phyloP scores from a whole-genome alignment of 257 asterid species.

The Ophiorrhiza pumila region DNA sequence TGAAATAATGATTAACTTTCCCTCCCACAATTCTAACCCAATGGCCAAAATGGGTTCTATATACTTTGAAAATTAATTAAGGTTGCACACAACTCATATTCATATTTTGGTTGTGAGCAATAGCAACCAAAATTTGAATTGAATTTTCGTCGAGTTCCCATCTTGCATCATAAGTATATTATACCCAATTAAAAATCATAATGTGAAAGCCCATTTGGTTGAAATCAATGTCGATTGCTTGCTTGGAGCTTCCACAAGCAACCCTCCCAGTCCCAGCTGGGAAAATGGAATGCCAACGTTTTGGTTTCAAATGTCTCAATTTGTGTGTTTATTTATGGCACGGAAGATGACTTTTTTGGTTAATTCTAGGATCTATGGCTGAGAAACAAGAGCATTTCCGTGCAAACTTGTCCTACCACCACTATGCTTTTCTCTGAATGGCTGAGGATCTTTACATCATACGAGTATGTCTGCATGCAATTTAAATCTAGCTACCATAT shows the following conservation, averaged over 20 bases:
- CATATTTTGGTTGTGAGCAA: not conserved
- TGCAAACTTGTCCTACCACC: constrained; percentile 14
- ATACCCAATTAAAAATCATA: no score
- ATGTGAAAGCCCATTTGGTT: no score
- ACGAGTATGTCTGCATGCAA: not conserved
- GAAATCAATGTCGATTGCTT: not conserved
- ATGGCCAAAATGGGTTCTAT: not conserved
- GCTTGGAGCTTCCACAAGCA: not conserved
- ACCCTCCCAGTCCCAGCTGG: no score
- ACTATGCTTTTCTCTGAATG: not conserved
- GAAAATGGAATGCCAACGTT: not conserved
- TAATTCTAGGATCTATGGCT: not conserved
- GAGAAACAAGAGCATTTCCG: not conserved
- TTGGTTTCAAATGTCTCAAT: not conserved
- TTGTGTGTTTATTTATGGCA: not conserved
- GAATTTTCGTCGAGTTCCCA: not conserved
- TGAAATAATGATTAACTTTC: not conserved
- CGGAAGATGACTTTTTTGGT: not conserved
- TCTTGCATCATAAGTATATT: no score
- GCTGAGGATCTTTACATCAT: not conserved
- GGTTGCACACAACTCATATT: not conserved
- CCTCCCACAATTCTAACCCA: no score
- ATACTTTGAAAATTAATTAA: not conserved
- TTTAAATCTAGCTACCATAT: no score
- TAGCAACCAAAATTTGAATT: not conserved